phyloP scores from a whole-genome alignment of 2,329 filamentous ascomycete genomes.

The Alternaria sp. region DNA sequence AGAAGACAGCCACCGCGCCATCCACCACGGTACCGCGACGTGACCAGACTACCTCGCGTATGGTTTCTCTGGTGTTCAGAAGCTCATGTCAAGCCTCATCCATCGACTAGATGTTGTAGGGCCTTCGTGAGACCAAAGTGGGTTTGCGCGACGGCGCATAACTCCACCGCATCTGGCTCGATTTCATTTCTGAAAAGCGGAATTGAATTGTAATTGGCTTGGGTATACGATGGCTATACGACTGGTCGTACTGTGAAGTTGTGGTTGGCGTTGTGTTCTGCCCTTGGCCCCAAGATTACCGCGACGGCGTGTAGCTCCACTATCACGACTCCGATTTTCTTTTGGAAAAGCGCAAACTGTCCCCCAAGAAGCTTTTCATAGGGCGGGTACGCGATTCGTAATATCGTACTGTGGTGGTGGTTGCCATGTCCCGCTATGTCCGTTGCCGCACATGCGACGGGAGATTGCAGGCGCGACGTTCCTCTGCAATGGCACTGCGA shows the following conservation, averaged over 20 bases:
- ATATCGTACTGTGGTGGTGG: neutral
- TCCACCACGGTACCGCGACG: neutral
- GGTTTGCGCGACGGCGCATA: neutral
- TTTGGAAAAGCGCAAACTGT: neutral
- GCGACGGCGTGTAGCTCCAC: neutral
- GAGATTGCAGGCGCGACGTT: neutral
- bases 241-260: neutral
- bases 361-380: neutral
- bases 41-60: neutral
- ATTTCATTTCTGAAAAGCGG: neutral
- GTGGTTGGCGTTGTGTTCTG: neutral
- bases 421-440: neutral
- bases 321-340: too few relatives aligned
- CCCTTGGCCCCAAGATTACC: neutral
- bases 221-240: neutral
- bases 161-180: neutral
- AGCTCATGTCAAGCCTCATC: neutral
- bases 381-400: too few relatives aligned
- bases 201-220: neutral
- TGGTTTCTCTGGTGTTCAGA: too few relatives aligned
- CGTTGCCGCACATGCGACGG: neutral
- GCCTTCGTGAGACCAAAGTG: neutral
- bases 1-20: neutral
- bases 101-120: neutral
- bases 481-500: neutral